Conservation (phyloP, 139 green algal species). For the Parachlorella kessleri region DNA sequence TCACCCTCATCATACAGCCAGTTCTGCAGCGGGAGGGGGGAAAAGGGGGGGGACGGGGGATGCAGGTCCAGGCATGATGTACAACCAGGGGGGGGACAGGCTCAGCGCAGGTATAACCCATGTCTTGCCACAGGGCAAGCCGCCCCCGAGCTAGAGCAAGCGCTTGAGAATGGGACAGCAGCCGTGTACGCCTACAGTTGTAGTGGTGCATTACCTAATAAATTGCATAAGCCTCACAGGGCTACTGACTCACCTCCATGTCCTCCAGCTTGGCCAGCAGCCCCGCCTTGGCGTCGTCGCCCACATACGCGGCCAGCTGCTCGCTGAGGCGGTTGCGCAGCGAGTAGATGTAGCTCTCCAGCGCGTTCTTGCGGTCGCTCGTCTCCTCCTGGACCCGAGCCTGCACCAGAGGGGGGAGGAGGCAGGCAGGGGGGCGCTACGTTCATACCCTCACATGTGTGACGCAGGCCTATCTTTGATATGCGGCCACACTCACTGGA, state of each 20-base stretch:
- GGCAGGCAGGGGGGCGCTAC: background rate
- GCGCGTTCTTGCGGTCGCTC: conserved; percentile 93
- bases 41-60: background rate
- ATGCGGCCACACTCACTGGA: too few relatives aligned
- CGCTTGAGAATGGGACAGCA: too few relatives aligned
- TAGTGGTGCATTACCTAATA: too few relatives aligned
- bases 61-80: background rate
- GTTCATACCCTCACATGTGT: too few relatives aligned
- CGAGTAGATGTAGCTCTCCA: conserved; percentile 95
- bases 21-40: conserved; percentile 69
- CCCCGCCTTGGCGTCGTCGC: conserved; percentile 59
- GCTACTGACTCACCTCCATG: conserved; percentile 10
- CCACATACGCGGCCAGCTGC: conserved; percentile 63
- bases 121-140: background rate
- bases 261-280: conserved; percentile 67
- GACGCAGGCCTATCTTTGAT: too few relatives aligned
- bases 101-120: background rate
- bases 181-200: too few relatives aligned
- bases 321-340: conserved; percentile 85
- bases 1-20: conserved; percentile 99
- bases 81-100: background rate
- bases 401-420: conserved; percentile 39
- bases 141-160: background rate
- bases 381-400: conserved; percentile 95
- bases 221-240: background rate